Evolutionary conservation across 371 early-diverging fungal genomes (phyloP), one percentile per base, ranked within the genome.

Genomic region (Umbelopsis sp.): DNA sequence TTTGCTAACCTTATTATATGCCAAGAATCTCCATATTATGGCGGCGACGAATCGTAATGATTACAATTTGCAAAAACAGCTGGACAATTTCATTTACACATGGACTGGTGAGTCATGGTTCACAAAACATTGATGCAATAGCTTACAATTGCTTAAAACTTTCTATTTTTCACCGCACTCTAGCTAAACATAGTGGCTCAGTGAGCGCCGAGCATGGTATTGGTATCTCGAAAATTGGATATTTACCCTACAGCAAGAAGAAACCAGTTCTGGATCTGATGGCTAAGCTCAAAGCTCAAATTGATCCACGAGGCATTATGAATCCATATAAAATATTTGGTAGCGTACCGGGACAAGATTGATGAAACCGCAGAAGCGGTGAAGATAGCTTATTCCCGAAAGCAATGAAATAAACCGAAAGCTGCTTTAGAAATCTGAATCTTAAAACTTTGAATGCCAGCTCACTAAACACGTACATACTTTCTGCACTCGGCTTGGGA

Each of bases 21-120:
- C 25, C 20, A 63, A 93, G 68, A 94, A 94, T 70, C 65, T 95
- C 50, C 94, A 94, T 74, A 78, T 93, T 20, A 94, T 93, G 83
- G 87, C 95, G 7, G 92, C 90, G 16, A 80, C 91, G 7, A 77
- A 84, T 14, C 69, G 69, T 16, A 85, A 83, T 66, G 79, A 81
- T 48, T 63, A 77, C 25, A 68, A 76, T 2, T 69, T 86, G 4
- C 80, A 76, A 48, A 70, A 78, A 44, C 71, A 80, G 22, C 77
- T 91, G 41, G 91, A 92, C 79, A 89, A 90, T 11, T 89, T 71
- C 70, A 82, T 95, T 4, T 95, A 91, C 70, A 84, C 92, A 72
- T 88, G 86, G 86, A 84, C 80, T 7, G 72, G 79, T 76, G 73
- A 72, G 78, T 70, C 16, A 16, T 1, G 20, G 18, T 48, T 7